These are phyloP conservation scores for Harringtonia aguacate DNA, from an alignment of 2,329 filamentous ascomycete genomes.

Conservation along the genomic window DNA sequence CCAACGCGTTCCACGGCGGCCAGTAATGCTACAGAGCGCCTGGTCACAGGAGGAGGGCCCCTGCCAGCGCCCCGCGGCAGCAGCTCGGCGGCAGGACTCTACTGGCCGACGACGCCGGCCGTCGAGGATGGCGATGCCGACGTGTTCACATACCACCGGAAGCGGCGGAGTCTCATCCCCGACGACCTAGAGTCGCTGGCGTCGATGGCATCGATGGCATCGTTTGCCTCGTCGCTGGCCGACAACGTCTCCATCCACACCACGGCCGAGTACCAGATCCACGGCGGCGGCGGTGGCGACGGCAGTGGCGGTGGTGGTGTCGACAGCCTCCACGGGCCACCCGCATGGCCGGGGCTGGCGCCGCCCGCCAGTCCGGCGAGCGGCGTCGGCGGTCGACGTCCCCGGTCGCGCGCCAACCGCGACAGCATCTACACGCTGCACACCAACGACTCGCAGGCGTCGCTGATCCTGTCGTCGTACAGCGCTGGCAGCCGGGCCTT, in stretches of 20 bases:
- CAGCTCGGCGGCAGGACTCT: too few relatives aligned
- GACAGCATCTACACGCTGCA: conserved; percentile 51
- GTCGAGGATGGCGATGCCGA: background rate
- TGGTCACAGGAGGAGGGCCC: too few relatives aligned
- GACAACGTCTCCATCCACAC: conserved; percentile 44
- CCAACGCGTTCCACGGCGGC: too few relatives aligned
- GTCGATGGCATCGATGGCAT: conserved; percentile 43
- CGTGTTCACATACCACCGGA: background rate
- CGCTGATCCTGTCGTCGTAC: conserved; percentile 38
- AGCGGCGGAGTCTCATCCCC: conserved; percentile 2
- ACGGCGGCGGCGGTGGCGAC: background rate
- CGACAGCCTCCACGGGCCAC: too few relatives aligned
- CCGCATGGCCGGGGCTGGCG: background rate
- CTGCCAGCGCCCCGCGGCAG: too few relatives aligned
- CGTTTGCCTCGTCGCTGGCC: conserved; percentile 36
- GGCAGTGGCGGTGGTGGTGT: conserved; percentile 6
- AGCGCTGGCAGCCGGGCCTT: conserved; percentile 29
- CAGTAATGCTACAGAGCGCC: too few relatives aligned
- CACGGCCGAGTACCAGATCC: conserved; percentile 4
- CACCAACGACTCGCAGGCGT: conserved; percentile 44
- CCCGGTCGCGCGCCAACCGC: conserved; percentile 24
- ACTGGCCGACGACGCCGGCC: background rate
- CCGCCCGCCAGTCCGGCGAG: conserved; percentile 1
- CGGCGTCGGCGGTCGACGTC: conserved; percentile 12
- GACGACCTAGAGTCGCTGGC: conserved; percentile 39